Conservation (phyloP, 257 asterid genomes). For the Lithospermum erythrorhizon region DNA sequence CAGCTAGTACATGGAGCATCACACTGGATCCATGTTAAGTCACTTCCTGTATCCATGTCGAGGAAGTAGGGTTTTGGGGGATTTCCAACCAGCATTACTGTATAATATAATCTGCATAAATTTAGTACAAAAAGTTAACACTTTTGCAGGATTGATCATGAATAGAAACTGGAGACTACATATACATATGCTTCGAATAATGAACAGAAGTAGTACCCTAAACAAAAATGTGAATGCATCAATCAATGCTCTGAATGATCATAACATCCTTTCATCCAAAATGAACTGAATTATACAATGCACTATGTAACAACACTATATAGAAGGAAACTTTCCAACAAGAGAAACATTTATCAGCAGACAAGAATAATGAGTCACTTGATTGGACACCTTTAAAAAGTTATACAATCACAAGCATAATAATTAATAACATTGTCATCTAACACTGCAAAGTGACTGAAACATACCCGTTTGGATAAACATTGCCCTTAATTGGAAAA, state of each 20-base stretch:
- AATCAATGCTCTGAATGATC: too few species aligned
- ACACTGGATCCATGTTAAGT: slow-evolving; percentile 76
- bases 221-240: too few species aligned
- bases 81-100: slow-evolving; percentile 47
- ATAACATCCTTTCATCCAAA: too few species aligned
- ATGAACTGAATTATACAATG: too few species aligned
- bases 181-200: neutral
- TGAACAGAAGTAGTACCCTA: too few species aligned
- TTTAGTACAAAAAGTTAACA: neutral
- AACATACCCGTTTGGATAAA: slow-evolving; percentile 57
- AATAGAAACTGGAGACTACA: neutral
- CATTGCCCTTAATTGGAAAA: slow-evolving; percentile 43
- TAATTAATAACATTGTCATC: too few species aligned
- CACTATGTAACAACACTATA: too few species aligned
- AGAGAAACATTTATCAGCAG: too few species aligned
- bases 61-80: slow-evolving; percentile 79
- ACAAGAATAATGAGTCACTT: too few species aligned
- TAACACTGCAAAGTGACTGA: neutral
- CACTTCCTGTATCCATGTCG: slow-evolving; percentile 76
- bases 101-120: slow-evolving; percentile 47
- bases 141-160: neutral
- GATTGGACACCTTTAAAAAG: too few species aligned
- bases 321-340: too few species aligned
- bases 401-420: too few species aligned
- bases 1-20: slow-evolving; percentile 88